Evolutionary conservation across 2,329 filamentous ascomycete species (phyloP), one percentile per base, ranked within the genome.

Genomic region (Penicillium sp.): DNA sequence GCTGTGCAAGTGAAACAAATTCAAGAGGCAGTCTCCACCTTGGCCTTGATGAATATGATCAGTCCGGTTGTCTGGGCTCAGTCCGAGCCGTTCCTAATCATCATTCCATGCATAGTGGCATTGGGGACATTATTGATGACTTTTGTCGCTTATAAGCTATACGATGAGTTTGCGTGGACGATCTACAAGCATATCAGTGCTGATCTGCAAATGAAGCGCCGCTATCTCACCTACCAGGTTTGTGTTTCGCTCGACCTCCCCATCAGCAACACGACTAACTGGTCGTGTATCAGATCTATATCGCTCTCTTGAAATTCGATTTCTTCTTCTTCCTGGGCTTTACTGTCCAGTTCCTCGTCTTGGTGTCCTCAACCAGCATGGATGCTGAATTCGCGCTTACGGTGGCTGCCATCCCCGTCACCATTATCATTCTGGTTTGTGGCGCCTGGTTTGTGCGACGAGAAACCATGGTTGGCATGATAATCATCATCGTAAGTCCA

Each of bases 301-400:
- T 98, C 64, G 88, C 93, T 33, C 80, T 98, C 10, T 79, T 98
- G 57, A 98, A 98, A 72, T 98, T 98, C 69, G 93, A 98, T 73
- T 97, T 98, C 72, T 98, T 98, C 82, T 97, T 98, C 77, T 98
- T 98, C 78, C 82, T 98, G 44, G 93, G 91, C 48, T 98, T 98
- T 70, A 97, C 93, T 6, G 88, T 98, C 41, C 93, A 98, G 66
- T 98, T 98, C 70, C 80, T 97, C 47, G 91, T 98, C 61, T 86
- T 97, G 52, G 89, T 98, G 52, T 84, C 81, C 51, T 84, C 81
- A 39, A 79, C 79, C 56, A 77, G 76, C 24, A 78, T 78, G 42
- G 79, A 84, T 54, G 75, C 82, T 61, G 93, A 98, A 69, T 88
- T 93, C 61, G 85, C 80, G 48, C 77, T 97, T 45, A 98, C 94